These are phyloP conservation scores for Elsinoe batatas DNA, from an alignment of 2,329 filamentous ascomycete genomes.

Conservation along the genomic window DNA sequence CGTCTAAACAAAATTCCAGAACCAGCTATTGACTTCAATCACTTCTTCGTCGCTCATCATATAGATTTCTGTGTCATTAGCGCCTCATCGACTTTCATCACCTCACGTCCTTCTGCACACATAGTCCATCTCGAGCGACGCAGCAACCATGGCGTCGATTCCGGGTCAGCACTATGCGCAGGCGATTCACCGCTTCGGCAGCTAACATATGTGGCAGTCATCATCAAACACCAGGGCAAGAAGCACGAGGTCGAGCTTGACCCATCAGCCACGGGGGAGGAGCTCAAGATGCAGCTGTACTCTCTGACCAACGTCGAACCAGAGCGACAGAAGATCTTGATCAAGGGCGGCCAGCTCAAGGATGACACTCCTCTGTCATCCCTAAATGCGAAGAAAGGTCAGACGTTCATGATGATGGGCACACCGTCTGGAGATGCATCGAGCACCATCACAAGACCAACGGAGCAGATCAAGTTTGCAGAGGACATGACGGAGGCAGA, in stretches of 20 bases:
- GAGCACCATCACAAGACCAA: constrained; percentile 57
- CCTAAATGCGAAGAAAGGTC: constrained; percentile 74
- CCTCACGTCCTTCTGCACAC: not conserved
- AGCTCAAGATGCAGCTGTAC: constrained; percentile 91
- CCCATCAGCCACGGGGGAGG: constrained; percentile 71
- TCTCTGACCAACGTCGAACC: constrained; percentile 94
- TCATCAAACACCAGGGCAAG: constrained; percentile 91
- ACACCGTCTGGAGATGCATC: constrained; percentile 60
- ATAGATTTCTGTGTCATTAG: not conserved
- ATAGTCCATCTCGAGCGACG: not conserved
- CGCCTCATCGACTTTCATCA: not conserved
- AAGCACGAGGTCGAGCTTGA: constrained; percentile 93
- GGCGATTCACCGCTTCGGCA: not conserved
- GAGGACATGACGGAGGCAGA: constrained; percentile 98
- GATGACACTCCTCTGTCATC: constrained; percentile 82
- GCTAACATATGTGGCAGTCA: constrained; percentile 45
- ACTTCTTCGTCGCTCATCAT: not conserved
- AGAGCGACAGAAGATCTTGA: constrained; percentile 87
- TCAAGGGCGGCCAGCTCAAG: constrained; percentile 91
- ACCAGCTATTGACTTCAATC: not conserved
- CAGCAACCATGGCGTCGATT: constrained; percentile 24
- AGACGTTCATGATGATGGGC: constrained; percentile 94
- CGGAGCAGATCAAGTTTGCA: constrained; percentile 73
- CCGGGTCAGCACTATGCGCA: constrained; percentile 14
- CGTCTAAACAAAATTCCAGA: constrained; percentile 9